Evolutionary conservation across 257 asterid species (phyloP).

Genomic region (Anisodus tanguticus): DNA sequence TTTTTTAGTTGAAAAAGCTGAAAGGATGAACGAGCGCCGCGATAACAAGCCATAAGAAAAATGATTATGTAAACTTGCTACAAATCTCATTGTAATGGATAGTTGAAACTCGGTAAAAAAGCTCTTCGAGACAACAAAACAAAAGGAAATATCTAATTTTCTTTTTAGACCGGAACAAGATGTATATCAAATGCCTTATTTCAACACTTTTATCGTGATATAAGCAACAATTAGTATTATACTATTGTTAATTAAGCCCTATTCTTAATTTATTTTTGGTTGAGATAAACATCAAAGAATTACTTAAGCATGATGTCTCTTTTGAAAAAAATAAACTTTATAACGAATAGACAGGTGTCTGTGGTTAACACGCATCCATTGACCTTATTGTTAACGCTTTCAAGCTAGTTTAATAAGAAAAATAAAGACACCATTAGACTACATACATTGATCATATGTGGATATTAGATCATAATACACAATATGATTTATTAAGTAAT

Average conservation of each 20-base stretch:
- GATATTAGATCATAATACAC: no score
- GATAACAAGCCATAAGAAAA: no score
- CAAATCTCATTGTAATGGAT: no score
- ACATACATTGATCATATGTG: background rate
- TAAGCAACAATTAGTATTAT: background rate
- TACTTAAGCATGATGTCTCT: background rate
- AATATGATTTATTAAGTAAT: no score
- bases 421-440: background rate
- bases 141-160: background rate
- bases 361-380: conserved; percentile 10
- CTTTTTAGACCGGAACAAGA: background rate
- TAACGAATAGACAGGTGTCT: background rate
- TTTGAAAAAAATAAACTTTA: background rate
- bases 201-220: background rate
- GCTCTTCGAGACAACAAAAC: no score
- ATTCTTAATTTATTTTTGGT: background rate
- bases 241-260: background rate
- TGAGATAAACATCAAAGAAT: conserved; percentile 12
- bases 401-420: background rate
- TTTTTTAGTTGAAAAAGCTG: no score
- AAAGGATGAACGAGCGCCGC: no score
- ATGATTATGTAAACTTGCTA: no score
- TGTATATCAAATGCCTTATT: background rate
- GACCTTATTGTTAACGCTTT: background rate
- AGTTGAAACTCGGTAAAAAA: no score